Evolutionary conservation across 1,139 yeast genomes (phyloP).

Genomic region (Yamadazyma pseudoaaseri): DNA sequence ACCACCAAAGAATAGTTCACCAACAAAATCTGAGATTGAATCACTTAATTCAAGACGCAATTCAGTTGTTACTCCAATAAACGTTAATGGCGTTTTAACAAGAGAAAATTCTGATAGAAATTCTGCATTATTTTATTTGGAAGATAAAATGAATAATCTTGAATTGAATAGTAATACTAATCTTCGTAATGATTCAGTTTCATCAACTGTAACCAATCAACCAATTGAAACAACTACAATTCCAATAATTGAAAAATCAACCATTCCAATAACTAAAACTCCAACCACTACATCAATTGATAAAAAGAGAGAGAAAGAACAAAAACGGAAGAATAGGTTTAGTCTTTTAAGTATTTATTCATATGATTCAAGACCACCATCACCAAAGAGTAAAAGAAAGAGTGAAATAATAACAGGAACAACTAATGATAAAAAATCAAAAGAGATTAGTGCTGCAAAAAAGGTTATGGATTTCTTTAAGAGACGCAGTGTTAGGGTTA

Average conservation of each 20-base stretch:
- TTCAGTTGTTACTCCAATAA: slow-evolving; percentile 44
- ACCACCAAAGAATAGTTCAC: slow-evolving; percentile 17
- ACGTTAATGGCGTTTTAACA: slow-evolving; percentile 49
- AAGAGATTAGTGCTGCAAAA: slow-evolving; percentile 70
- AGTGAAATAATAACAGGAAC: slow-evolving; percentile 1
- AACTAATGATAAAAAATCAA: slow-evolving; percentile 11
- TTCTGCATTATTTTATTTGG: slow-evolving; percentile 45
- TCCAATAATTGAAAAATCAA: neutral
- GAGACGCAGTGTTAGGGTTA: slow-evolving; percentile 60
- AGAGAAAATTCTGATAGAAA: slow-evolving; percentile 34
- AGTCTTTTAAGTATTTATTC: slow-evolving; percentile 54
- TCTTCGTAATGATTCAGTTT: neutral
- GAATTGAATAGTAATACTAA: slow-evolving; percentile 26
- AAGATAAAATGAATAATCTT: slow-evolving; percentile 45
- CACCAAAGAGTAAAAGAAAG: slow-evolving; percentile 11
- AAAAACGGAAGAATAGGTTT: slow-evolving; percentile 44
- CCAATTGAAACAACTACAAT: neutral
- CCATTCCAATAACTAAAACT: slow-evolving; percentile 2
- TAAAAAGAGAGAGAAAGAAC: slow-evolving; percentile 8
- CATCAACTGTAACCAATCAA: neutral
- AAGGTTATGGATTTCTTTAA: slow-evolving; percentile 81
- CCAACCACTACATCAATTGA: slow-evolving; percentile 2
- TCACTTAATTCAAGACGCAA: slow-evolving; percentile 31
- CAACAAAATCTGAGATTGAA: slow-evolving; percentile 17
- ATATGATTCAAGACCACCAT: slow-evolving; percentile 15